Evolutionary conservation across 1,284 basidiomycete species (phyloP).

Genomic region (Irpex sp.): DNA sequence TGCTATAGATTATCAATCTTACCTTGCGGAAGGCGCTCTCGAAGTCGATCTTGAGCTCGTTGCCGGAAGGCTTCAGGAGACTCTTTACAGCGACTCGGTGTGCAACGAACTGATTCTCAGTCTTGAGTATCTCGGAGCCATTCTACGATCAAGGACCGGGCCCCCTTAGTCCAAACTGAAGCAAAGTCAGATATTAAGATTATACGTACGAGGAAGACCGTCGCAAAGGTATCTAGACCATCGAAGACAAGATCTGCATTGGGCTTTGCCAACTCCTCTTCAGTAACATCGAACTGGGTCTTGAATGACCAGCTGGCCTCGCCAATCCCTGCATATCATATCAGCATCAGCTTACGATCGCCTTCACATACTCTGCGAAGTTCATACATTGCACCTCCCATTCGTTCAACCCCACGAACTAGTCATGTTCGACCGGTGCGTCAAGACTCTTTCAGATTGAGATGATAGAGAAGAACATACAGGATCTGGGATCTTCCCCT

Average conservation of each 20-base stretch:
- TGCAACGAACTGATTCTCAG: conserved; percentile 75
- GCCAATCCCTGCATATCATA: conserved; percentile 63
- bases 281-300: conserved; percentile 52
- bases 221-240: conserved; percentile 83
- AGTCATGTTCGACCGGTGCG: conserved; percentile 1
- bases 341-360: conserved; percentile 13
- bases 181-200: neutral
- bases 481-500: conserved; percentile 74
- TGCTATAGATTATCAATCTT: conserved; percentile 11
- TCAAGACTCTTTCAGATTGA: conserved; percentile 2
- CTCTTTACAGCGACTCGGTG: conserved; percentile 59
- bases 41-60: conserved; percentile 72
- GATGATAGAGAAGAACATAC: conserved; percentile 33
- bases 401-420: conserved; percentile 76
- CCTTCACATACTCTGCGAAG: neutral
- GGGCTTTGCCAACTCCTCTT: conserved; percentile 38
- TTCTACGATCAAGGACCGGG: neutral
- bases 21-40: conserved; percentile 72
- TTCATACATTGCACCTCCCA: conserved; percentile 81
- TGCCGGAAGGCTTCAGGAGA: conserved; percentile 48
- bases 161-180: conserved; percentile 33
- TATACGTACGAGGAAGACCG: conserved; percentile 56
- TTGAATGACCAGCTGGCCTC: conserved; percentile 85
- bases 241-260: conserved; percentile 79
- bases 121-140: conserved; percentile 28